phyloP scores from a whole-genome alignment of 352 stramenopile species.

The Globisporangium cylindrosporum region DNA sequence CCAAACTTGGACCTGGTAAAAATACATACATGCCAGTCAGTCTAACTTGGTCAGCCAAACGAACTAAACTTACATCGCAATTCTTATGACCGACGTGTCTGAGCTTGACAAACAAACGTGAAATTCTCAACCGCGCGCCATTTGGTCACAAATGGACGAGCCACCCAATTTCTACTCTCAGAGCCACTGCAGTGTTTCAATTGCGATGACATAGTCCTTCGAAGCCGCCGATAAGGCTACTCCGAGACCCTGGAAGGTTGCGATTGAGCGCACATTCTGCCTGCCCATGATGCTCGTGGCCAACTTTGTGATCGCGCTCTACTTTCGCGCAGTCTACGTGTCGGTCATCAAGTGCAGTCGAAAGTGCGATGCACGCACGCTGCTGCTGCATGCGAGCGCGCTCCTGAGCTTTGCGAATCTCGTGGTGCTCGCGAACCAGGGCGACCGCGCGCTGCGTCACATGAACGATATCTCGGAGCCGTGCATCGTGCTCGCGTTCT shows the following conservation, averaged over 20 bases:
- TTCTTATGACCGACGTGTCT: neutral
- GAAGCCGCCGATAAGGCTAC: neutral
- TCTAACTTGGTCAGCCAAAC: too few species aligned
- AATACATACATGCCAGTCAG: too few species aligned
- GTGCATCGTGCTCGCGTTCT: constrained; percentile 20
- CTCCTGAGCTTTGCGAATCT: constrained; percentile 17
- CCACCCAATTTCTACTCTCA: neutral
- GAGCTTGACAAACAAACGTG: too few species aligned
- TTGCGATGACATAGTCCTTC: neutral
- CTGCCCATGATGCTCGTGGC: constrained; percentile 21
- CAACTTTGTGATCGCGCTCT: constrained; percentile 17
- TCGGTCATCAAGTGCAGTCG: constrained; percentile 7
- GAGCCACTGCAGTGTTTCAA: neutral
- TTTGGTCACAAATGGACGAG: neutral
- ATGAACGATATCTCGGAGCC: constrained; percentile 23
- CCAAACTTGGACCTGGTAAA: too few species aligned
- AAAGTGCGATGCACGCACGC: constrained; percentile 2
- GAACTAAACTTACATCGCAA: neutral
- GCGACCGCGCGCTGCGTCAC: constrained; percentile 4
- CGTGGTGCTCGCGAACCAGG: constrained; percentile 18
- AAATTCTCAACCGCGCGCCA: neutral
- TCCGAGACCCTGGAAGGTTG: neutral
- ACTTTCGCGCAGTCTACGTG: constrained; percentile 20
- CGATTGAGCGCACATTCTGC: constrained; percentile 12
- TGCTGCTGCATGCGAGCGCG: constrained; percentile 8